Conservation (phyloP, 495 filamentous ascomycete genomes). For the Haplographium delicatum region DNA sequence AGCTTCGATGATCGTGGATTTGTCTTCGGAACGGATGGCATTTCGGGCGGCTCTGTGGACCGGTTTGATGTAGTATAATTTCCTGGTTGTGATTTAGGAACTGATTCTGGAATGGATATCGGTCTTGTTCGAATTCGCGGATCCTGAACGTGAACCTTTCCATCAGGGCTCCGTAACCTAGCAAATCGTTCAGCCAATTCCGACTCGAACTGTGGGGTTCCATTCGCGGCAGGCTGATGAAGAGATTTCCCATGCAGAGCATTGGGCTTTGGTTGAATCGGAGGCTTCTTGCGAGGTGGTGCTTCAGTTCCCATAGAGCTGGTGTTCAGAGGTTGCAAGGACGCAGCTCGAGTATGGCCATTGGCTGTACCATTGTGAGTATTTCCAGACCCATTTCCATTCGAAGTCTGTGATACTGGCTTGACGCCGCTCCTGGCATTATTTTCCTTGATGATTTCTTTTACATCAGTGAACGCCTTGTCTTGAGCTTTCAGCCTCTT, state of each 20-base stretch:
- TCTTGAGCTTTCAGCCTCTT: conserved; percentile 39
- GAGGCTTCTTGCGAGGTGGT: conserved; percentile 36
- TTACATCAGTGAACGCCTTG: conserved; percentile 52
- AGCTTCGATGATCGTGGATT: conserved; percentile 22
- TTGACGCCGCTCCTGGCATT: conserved; percentile 51
- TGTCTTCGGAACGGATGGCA: conserved; percentile 44
- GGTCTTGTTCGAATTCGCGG: conserved; percentile 36
- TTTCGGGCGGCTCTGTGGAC: conserved; percentile 51
- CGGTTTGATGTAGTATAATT: conserved; percentile 18
- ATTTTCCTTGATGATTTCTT: conserved; percentile 62
- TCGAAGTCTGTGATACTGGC: background rate
- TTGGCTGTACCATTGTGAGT: conserved; percentile 1
- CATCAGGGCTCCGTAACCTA: conserved; percentile 39
- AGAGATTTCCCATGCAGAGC: conserved; percentile 52
- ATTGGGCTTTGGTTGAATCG: conserved; percentile 58
- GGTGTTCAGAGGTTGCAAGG: background rate
- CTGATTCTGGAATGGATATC: conserved; percentile 19
- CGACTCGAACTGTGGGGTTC: conserved; percentile 21
- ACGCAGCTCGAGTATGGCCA: conserved; percentile 6
- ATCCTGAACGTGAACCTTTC: conserved; percentile 26
- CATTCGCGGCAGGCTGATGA: conserved; percentile 10
- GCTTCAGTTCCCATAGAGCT: background rate
- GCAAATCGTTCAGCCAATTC: conserved; percentile 56
- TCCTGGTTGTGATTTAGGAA: background rate
- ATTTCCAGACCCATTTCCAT: conserved; percentile 2